Base-by-base conservation (phyloP, 2,329 filamentous ascomycete genomes). In the Ambrosiella xylebori region DNA sequence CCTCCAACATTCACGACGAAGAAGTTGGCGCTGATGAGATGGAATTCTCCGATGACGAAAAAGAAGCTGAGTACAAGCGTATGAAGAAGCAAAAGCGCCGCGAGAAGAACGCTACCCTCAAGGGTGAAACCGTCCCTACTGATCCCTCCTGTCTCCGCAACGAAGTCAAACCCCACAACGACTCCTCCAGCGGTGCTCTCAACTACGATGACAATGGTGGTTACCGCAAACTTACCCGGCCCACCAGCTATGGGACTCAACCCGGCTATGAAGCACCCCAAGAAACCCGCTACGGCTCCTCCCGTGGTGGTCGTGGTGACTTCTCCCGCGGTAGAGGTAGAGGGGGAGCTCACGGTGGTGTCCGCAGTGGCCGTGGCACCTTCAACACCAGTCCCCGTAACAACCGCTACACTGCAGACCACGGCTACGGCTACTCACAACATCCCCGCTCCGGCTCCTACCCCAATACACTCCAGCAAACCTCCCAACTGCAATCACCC, bases 11-110 rank as follows among this genome's bases (percentile, higher is more conserved):
- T 57, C 86, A 95, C 69, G 93, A 97, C 64, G 93, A 98, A 68
- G 91, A 97, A 71, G 78, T 89, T 7, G 82, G 73, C 13, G 84
- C 86, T 38, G 87, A 95, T 41, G 91, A 97, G 67, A 79, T 88
- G 64, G 93, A 97, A 67, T 97, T 97, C 68, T 96, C 91, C 0
- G 93, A 98, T 64, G 93, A 98, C 65, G 93, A 98, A 70, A 86
- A 87, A 64, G 93, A 98, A 70, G 85, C 85, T 7, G 87, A 89
- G 64, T 81, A 88, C 67, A 94, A 85, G 71, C 74, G 79, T 59
- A 76, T 77, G 61, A 65, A 81, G 56, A 89, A 89, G 70, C 77
- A 82, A 62, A 84, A 84, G 69, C 80, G 78, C 65, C 73, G 72
- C 61, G 72, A 70, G 56, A 75, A 69, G 61, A 71, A 69, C 45